Base-by-base conservation (phyloP, 441 rosid species). In the Pelargonium cotyledonis region DNA sequence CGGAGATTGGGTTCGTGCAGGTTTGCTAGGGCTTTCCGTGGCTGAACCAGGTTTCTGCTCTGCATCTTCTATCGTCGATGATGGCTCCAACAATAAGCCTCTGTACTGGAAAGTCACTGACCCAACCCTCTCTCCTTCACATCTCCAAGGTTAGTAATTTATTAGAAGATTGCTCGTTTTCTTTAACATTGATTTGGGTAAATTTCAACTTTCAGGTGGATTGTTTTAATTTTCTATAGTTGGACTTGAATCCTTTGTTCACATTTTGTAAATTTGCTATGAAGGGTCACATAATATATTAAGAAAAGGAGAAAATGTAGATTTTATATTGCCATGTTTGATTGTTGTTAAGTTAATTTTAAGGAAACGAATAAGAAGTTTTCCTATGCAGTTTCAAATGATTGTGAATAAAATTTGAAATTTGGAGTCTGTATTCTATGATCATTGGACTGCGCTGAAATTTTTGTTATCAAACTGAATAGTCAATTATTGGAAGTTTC, bases 61-160 rank as follows among this genome's bases (percentile, higher is more conserved):
- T 63, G 95, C 84, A 63, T 82, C 92, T 49, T 71, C 88, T 46
- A 65, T 75, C 6, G 9, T 71, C 68, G 75, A 83, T 63, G 58
- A 68, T 18, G 86, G 77, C 14, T 75, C 75, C 66, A 75, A 71
- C 41, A 46, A 85, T 5, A 79, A 79, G 61, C 85, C 90, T 68
- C 79, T 82, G 71, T 93, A 93, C 70, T 84, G 93, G 95, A 89
- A 89, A 86, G 95, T 82, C 70, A 85, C 88, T 14, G 84, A 83
- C 70, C 98, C 98, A 23, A 87, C 98, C 18, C 87, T 91, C 2
- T 81, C 97, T 70, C 95, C 97, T 73, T 80, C 90, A 14, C 96
- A 94, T 71, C 86, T 91, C 53, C 88, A 78, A 84, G 96, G 97
- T 87, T 18, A 64, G 64, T 65, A 11, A 15, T 4, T 53, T 53